Evolutionary conservation across 2,329 filamentous ascomycete species (phyloP).

Genomic region (Exserohilum rostratum): DNA sequence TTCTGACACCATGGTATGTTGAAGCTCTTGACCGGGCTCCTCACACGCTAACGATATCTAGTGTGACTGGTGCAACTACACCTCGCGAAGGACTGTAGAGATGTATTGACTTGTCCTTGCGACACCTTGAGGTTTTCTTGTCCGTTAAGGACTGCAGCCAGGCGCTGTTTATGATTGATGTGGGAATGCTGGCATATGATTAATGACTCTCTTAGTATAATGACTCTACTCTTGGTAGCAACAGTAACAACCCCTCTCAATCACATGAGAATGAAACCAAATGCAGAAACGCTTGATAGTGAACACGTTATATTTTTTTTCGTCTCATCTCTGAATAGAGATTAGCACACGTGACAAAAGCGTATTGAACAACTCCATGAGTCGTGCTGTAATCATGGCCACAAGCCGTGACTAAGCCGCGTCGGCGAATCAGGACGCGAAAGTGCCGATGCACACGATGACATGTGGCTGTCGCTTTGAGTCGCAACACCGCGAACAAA

Average conservation of each 20-base stretch:
- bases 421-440: conserved; percentile 27
- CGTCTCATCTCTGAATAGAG: background rate
- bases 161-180: background rate
- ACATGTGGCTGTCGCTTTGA: conserved; percentile 38
- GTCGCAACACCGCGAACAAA: conserved; percentile 19
- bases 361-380: background rate
- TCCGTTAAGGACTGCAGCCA: background rate
- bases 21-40: no score
- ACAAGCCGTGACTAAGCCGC: conserved; percentile 14
- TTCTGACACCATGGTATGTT: conserved; percentile 61
- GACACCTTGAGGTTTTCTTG: background rate
- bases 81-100: conserved; percentile 41
- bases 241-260: conserved; percentile 28
- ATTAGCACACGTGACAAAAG: background rate
- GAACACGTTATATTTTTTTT: background rate
- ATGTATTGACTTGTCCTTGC: conserved; percentile 34
- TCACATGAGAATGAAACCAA: background rate
- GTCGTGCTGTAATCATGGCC: background rate
- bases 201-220: conserved; percentile 16
- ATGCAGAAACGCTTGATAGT: background rate
- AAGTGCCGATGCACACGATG: conserved; percentile 41
- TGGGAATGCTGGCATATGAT: conserved; percentile 1
- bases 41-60: conserved; percentile 20
- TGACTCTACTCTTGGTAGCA: conserved; percentile 15
- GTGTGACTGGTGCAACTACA: conserved; percentile 51